Conservation (phyloP, 176 grass and related monocot genomes). For the Canna indica region DNA sequence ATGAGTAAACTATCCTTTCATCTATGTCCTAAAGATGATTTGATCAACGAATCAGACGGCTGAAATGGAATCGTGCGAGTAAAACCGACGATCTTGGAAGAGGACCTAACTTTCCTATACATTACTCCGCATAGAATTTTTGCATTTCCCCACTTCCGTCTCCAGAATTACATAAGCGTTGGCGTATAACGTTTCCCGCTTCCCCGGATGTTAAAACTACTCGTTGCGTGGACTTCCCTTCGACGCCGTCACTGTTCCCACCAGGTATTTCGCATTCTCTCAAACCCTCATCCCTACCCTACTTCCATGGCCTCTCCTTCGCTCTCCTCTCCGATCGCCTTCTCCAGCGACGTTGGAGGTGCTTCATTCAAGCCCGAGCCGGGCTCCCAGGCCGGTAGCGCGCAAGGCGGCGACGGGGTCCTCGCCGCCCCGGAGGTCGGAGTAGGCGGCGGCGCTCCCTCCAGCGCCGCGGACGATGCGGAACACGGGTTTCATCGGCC, state of each 20-base stretch:
- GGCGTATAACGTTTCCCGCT: conserved; percentile 20
- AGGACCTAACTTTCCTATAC: too few relatives aligned
- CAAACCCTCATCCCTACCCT: background rate
- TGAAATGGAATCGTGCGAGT: too few relatives aligned
- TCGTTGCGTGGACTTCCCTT: conserved; percentile 2
- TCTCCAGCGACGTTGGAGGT: conserved; percentile 21
- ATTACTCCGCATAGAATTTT: too few relatives aligned
- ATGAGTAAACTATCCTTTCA: too few relatives aligned
- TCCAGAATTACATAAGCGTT: too few relatives aligned
- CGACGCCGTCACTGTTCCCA: conserved; percentile 5
- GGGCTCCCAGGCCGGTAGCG: conserved; percentile 20
- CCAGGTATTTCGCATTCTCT: conserved; percentile 4
- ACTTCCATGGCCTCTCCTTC: conserved; percentile 43
- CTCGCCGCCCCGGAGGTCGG: background rate
- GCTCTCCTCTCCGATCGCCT: conserved; percentile 32
- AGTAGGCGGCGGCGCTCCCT: conserved; percentile 19
- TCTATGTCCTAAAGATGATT: too few relatives aligned
- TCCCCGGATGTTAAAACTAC: conserved; percentile 11
- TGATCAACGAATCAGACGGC: too few relatives aligned
- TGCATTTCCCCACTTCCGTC: too few relatives aligned
- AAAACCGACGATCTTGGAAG: too few relatives aligned
- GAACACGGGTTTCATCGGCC: conserved; percentile 70
- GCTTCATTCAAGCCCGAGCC: conserved; percentile 15
- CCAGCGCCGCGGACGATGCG: conserved; percentile 23
- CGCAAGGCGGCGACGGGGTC: background rate